These are phyloP conservation scores for Dendrobium catenatum DNA, from an alignment of 106 monocot species.

Conservation along the genomic window DNA sequence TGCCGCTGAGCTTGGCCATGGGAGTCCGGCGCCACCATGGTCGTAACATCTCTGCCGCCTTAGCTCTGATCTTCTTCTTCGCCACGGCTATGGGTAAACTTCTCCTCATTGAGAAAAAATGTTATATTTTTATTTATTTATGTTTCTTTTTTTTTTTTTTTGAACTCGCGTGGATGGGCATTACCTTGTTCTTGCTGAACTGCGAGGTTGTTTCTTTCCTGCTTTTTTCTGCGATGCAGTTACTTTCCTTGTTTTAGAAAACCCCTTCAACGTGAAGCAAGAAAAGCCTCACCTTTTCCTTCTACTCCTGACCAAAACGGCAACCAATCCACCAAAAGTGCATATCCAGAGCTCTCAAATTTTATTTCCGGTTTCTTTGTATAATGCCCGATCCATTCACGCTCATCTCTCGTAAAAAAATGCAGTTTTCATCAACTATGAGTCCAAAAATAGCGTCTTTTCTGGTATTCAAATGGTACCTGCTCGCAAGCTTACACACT, in stretches of 20 bases:
- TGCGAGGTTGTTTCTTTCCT: neutral
- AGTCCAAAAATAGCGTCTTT: neutral
- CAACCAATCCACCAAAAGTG: no score
- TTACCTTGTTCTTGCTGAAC: neutral
- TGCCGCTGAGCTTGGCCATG: neutral
- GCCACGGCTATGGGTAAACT: neutral
- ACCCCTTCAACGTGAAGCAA: neutral
- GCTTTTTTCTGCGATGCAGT: neutral
- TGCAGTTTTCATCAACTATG: neutral
- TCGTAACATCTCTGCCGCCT: neutral
- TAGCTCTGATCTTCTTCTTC: slow-evolving; percentile 3
- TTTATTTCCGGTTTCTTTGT: neutral
- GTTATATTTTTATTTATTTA: neutral
- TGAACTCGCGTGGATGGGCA: no score
- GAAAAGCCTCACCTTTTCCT: neutral
- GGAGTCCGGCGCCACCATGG: neutral
- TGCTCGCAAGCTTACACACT: neutral
- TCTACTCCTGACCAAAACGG: neutral
- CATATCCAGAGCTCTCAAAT: no score
- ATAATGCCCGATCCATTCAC: neutral
- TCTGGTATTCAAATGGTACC: neutral
- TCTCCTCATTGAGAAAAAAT: neutral
- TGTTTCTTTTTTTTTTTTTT: neutral
- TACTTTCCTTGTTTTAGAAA: neutral
- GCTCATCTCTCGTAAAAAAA: neutral